Evolutionary conservation across 495 filamentous ascomycete genomes (phyloP), one percentile per base, ranked within the genome.

Genomic region (Achaetomiella virescens): DNA sequence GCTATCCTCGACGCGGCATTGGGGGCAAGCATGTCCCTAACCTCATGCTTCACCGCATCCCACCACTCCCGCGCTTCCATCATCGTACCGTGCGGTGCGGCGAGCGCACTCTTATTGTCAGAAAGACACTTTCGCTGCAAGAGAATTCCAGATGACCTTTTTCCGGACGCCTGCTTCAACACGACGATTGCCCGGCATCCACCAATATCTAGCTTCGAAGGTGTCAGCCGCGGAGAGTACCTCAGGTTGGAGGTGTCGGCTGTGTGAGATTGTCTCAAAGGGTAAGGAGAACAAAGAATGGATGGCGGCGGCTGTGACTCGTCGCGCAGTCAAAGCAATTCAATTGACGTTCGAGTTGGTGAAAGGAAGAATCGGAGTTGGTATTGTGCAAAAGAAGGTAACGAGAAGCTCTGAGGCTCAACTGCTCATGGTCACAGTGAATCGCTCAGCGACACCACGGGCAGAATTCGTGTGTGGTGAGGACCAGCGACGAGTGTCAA

Each of bases 291-390:
- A 48, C 41, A 45, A 49, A 41, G 44, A 43, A 54, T 18, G 56
- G 33, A 53, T 6, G 22, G 41, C 29, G 25, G 48, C 42, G 15
- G 45, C 24, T 24, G 22, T 14, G 0, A 25, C 22, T 37, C 10
- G 20, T 24, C 38, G 46, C 47, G 54, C 38, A 38, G 38, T 27
- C 18, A 37, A 50, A 55, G 46, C 25, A 38, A 25, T 36, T 44
- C 37, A 21, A 41, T 44, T 20, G 20, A 11, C 10, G 2, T 41
- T 27, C 27, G 27, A 9, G 27, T 37, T 6, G 37, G n/a, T 24
- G 44, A 59, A 59, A 59, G 25, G 50, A 59, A 45, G 46, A 49
- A 57, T 24, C 14, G 22, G 33, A 44, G 38, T 57, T 44, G 37
- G 54, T 25, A 31, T 22, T 44, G 14, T 17, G 38, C n/a, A 20